Conservation (phyloP, 2,329 filamentous ascomycete species). For the Exophiala alcalophila region DNA sequence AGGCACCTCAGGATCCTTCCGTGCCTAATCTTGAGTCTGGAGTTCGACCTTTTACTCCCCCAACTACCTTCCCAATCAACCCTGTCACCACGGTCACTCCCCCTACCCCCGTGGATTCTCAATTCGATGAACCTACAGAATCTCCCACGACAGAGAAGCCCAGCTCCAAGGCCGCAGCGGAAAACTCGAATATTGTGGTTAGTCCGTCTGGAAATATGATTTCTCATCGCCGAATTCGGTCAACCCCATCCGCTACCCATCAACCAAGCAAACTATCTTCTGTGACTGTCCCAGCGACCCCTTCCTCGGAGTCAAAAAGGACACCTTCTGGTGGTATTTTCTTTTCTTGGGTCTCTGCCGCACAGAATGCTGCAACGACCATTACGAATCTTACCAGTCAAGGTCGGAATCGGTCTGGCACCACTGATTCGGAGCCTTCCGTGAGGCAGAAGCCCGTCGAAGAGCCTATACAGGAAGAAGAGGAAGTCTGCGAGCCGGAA, state of each 20-base stretch:
- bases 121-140: slow-evolving; percentile 28
- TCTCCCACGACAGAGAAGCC: slow-evolving; percentile 36
- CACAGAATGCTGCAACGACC: slow-evolving; percentile 84
- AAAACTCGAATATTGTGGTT: slow-evolving; percentile 49
- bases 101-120: slow-evolving; percentile 57
- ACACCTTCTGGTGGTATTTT: slow-evolving; percentile 66
- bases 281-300: slow-evolving; percentile 69
- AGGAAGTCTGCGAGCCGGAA: slow-evolving; percentile 37
- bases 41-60: slow-evolving; percentile 30
- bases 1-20: slow-evolving; percentile 14
- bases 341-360: slow-evolving; percentile 85
- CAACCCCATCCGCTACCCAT: slow-evolving; percentile 50
- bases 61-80: slow-evolving; percentile 31
- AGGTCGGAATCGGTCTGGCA: slow-evolving; percentile 41
- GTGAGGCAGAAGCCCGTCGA: slow-evolving; percentile 32
- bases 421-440: slow-evolving; percentile 35
- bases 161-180: slow-evolving; percentile 41
- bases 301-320: slow-evolving; percentile 67
- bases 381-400: slow-evolving; percentile 64
- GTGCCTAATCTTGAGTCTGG: slow-evolving; percentile 22
- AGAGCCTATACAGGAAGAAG: slow-evolving; percentile 32
- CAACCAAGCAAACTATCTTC: slow-evolving; percentile 84
- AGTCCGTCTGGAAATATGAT: slow-evolving; percentile 69
- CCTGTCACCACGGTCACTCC: slow-evolving; percentile 62
- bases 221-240: slow-evolving; percentile 64